Base-by-base conservation (phyloP, 2,329 filamentous ascomycete genomes). In the Diaporthe citrichinensis region DNA sequence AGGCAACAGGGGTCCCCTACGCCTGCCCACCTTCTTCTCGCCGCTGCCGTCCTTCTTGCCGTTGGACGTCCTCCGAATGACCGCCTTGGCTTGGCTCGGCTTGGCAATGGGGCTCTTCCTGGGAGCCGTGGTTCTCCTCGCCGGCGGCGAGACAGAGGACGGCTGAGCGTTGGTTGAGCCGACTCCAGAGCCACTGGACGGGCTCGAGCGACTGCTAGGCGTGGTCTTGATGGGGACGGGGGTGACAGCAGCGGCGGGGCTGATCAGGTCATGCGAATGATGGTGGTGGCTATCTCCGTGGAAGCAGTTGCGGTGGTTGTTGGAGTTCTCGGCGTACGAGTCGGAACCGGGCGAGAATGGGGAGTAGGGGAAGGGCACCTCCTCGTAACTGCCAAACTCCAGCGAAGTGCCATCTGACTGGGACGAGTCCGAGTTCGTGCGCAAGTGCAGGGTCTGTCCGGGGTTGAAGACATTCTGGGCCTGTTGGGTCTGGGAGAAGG, bases 1-100 rank as follows among this genome's bases (percentile, higher is more conserved):
- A 15, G 96, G 95, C 81, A 95, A 90, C 79, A 98, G 91, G 76
- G 96, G 96, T 49, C 96, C 96, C 84, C 94, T 94, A 86, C 96
- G 92, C 82, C 95, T 93, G 67, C 96, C 96, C 76, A 98, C 94
- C 84, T 96, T 96, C 90, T 98, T 98, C 89, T 98, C 96, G 53
- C 87, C 87, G 14, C 90, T 90, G 17, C 91, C 90, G 79, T 97
- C 95, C 85, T 94, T 95, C 88, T 96, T 97, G 80, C 92, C 92
- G 76, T 90, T 91, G 76, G 89, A 94, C 44, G 68, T 93, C 84
- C 95, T 95, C 85, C 94, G 94, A 80, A 95, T 93, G 80, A 96
- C 94, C 14, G 94, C 91, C 86, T 98, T 98, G 51, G 94, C 92
- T 14, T 72, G 73, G 71, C 58, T 73, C 1, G 93, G 90, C 88